Evolutionary conservation across 192 early-diverging fungal genomes (phyloP).

Genomic region (Entomortierella parvispora): DNA sequence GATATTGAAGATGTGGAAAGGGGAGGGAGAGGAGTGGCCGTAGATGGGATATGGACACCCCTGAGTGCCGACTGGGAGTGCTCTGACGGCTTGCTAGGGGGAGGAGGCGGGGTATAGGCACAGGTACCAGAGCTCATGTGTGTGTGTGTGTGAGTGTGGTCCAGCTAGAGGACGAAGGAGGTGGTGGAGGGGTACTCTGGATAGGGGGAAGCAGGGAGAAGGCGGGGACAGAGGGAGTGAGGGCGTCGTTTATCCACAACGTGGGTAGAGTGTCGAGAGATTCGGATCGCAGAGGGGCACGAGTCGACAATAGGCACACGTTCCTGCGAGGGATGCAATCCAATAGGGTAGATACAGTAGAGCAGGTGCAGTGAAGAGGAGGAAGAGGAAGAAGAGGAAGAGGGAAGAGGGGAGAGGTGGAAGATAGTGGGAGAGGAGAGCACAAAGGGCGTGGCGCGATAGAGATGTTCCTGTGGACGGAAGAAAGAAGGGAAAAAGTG

Average conservation of each 20-base stretch:
- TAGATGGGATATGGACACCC: slow-evolving; percentile 12
- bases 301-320: too few relatives aligned
- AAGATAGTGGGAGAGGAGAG: neutral
- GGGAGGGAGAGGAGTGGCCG: slow-evolving; percentile 40
- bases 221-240: too few relatives aligned
- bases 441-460: neutral
- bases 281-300: too few relatives aligned
- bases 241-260: too few relatives aligned
- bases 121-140: slow-evolving; percentile 20
- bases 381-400: neutral
- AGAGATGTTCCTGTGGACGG: neutral
- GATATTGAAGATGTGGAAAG: neutral
- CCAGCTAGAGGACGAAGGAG: neutral
- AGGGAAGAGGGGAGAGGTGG: neutral
- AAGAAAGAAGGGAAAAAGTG: too few relatives aligned
- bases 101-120: slow-evolving; percentile 47
- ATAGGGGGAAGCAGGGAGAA: neutral
- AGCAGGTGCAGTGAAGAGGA: neutral
- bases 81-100: slow-evolving; percentile 13
- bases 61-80: slow-evolving; percentile 2
- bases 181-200: neutral
- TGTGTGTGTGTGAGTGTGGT: neutral
- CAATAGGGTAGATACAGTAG: neutral
- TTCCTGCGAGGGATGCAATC: neutral
- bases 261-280: too few relatives aligned